Base-by-base conservation (phyloP, 441 rosid genomes). In the Euphorbia corollata region DNA sequence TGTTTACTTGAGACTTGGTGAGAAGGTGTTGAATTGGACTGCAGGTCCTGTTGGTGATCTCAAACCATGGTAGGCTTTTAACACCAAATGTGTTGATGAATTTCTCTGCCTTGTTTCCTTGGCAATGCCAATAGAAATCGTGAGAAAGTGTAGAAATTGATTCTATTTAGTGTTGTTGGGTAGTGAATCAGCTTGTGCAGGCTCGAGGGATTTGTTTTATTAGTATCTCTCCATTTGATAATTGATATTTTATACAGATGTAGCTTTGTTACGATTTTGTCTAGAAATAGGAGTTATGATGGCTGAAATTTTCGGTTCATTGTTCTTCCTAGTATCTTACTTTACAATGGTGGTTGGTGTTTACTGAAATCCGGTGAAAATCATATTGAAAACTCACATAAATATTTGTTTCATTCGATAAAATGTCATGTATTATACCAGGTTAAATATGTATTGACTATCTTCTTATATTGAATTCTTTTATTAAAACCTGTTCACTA, bases 1-100 rank as follows among this genome's bases (percentile, higher is more conserved):
- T 18, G 53, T 74, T 23, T 85, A 82, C 81, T 68, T 87, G 81
- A 86, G 76, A 70, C 70, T 79, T 0, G 91, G 87, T 15, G 86
- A 85, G 64, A 86, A 81, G 82, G 54, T 74, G 55, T 65, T 93
- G 73, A 90, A 90, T 75, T 90, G 98, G 98, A 90, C 97, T 0
- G 88, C 92, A 19, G 97, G 98, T 66, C 92, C 91, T 0, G 81
- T 82, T 4, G 87, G 89, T 41, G 98, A 90, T 80, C 78, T 82
- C 71, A 92, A 92, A 76, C 94, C 97, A 55, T 90, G 97, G 97
- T 90, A 73, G 27, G 48, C 18, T 8, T n/a, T 62, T 36, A 36
- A 36, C 11, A 9, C 27, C n/a, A 36, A n/a, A 20, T 32, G 65
- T 39, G 62, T 53, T 50, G 36, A 71, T 69, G 57, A 68, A 58